Percentiles rank a stretch among this genome's conserved stretches.
Conservation (phyloP, 805 yeast genomes). For the Teunomyces funiuensis region DNA sequence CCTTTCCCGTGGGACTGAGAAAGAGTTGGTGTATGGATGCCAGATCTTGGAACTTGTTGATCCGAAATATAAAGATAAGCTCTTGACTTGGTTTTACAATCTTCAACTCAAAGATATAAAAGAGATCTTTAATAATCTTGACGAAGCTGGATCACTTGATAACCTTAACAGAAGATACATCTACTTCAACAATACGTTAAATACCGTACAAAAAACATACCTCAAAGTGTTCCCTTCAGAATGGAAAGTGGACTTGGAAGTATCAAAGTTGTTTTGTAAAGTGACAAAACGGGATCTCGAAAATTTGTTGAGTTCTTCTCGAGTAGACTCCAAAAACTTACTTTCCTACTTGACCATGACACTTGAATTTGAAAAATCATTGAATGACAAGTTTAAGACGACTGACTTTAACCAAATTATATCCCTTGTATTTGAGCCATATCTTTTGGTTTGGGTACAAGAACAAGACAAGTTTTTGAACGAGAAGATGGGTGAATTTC, state of each 20-base stretch:
- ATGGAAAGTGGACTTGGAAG: constrained; percentile 69
- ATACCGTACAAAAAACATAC: constrained; percentile 54
- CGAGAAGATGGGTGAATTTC: constrained; percentile 62
- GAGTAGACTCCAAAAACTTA: constrained; percentile 60
- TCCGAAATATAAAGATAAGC: constrained; percentile 51
- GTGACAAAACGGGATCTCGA: constrained; percentile 68
- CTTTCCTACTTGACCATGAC: constrained; percentile 72
- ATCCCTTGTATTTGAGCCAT: constrained; percentile 77
- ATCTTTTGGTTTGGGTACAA: constrained; percentile 78
- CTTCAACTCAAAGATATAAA: constrained; percentile 70
- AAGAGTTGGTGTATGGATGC: constrained; percentile 60
- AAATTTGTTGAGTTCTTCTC: constrained; percentile 46
- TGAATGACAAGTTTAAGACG: constrained; percentile 62
- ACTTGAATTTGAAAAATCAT: constrained; percentile 75
- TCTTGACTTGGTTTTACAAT: constrained; percentile 72
- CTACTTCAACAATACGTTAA: constrained; percentile 66
- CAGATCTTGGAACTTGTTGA: constrained; percentile 68
- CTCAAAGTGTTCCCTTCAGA: constrained; percentile 58
- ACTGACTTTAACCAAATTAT: constrained; percentile 47
- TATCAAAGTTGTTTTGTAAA: constrained; percentile 64
- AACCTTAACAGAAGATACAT: constrained; percentile 79
- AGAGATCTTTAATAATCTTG: constrained; percentile 71
- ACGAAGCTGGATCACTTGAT: constrained; percentile 94
- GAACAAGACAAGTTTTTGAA: constrained; percentile 72
- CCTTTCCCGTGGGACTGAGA: constrained; percentile 16